A percentile compares a stretch with the other conserved stretches of the same genome.
phyloP scores from a whole-genome alignment of 2,329 filamentous ascomycete species.

The Teratosphaeria viscida region DNA sequence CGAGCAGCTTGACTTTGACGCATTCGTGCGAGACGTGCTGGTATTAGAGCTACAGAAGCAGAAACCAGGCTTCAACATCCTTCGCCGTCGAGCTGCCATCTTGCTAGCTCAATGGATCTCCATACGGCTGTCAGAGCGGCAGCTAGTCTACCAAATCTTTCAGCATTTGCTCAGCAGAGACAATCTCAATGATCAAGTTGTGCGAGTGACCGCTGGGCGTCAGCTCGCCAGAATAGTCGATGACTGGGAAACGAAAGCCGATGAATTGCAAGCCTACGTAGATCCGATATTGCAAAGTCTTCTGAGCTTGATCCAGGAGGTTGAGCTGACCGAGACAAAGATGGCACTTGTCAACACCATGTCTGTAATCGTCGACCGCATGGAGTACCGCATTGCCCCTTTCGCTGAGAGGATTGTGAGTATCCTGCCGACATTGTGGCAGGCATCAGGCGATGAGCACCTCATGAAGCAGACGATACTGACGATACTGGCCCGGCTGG shows the following conservation, averaged over 20 bases:
- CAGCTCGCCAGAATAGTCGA: conserved; percentile 73
- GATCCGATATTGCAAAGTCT: conserved; percentile 61
- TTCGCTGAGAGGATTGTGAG: conserved; percentile 72
- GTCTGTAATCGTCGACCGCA: conserved; percentile 64
- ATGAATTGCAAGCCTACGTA: conserved; percentile 67
- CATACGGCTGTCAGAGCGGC: conserved; percentile 58
- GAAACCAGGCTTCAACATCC: conserved; percentile 60
- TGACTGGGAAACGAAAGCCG: conserved; percentile 69
- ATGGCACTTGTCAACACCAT: conserved; percentile 83
- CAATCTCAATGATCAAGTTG: conserved; percentile 83
- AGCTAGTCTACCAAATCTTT: conserved; percentile 78
- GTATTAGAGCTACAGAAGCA: conserved; percentile 66
- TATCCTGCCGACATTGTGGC: conserved; percentile 74
- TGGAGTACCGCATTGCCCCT: conserved; percentile 61
- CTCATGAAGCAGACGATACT: conserved; percentile 91
- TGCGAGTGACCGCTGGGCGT: conserved; percentile 79
- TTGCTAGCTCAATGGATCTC: conserved; percentile 83
- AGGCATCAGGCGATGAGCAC: conserved; percentile 72
- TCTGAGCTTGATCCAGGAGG: conserved; percentile 67
- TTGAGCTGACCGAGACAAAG: conserved; percentile 78
- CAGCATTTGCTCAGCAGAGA: conserved; percentile 69
- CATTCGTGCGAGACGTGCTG: conserved; percentile 64
- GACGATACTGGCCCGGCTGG: conserved; percentile 71
- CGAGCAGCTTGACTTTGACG: conserved; percentile 70
- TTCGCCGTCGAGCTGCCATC: conserved; percentile 80